Base-by-base conservation (phyloP, 176 grass and related monocot species). In the Phoenix roebelenii region DNA sequence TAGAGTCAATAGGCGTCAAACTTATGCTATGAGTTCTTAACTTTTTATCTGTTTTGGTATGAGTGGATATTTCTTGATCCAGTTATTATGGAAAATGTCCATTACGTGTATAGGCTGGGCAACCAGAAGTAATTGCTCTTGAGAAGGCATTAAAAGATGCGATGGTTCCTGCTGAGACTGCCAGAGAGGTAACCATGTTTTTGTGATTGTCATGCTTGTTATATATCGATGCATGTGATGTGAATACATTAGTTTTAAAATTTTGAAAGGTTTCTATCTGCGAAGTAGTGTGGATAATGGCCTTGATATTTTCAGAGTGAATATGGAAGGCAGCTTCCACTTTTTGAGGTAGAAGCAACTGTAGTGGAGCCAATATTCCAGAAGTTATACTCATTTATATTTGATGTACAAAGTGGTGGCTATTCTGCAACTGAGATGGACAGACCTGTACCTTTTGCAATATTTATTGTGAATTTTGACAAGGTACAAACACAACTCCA, bases 401-500 rank as follows among this genome's bases (percentile, higher is more conserved):
- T 98, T 83, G 93, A 92, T 68, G 70, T 85, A 59, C 84, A 92
- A 25, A 68, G 73, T 83, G 72, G 58, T 60, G 83, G 84, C 73
- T 75, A 69, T 85, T 88, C 87, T 75, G 69, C 84, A 60, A 89
- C 74, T 61, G 88, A 92, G 65, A 98, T 85, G 78, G 79, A 83
- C 76, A 84, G 93, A 67, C 84, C 81, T 64, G 88, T 80, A 23
- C 84, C 93, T 74, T 58, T 77, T 76, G 93, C 84, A 60, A 81
- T 98, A 66, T 98, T 98, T 85, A 65, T 98, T 64, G 87, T 92
- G 73, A 98, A 98, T 76, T 83, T 98, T 85, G 93, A 98, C 70
- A 98, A 98, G 87, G 93, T 98, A 80, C 51, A 54, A 15, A 20
- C 19, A 60, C n/a, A 60, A 32, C 35, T 44, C 10, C 35, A 44